These are phyloP conservation scores for Arabidopsis lyrata DNA, from an alignment of 441 rosid genomes.

Conservation along the genomic window DNA sequence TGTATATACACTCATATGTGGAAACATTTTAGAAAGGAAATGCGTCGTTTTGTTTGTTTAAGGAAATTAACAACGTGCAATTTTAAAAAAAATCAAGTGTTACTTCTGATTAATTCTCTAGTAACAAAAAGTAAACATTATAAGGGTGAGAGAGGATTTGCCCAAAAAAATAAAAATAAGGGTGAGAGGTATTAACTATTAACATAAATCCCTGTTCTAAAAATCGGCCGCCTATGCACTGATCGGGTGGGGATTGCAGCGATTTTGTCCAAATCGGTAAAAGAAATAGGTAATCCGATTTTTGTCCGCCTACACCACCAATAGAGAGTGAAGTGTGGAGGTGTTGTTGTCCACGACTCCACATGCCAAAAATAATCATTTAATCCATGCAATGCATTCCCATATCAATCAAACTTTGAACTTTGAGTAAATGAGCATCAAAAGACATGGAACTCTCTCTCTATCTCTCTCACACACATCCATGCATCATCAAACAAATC, in stretches of 20 bases:
- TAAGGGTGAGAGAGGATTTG: background rate
- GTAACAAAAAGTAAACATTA: background rate
- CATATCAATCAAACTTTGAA: slow-evolving; percentile 4
- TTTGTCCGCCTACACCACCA: no score
- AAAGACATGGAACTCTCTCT: background rate
- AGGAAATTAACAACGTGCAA: background rate
- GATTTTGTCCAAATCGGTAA: no score
- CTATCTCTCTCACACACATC: no score
- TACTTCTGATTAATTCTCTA: background rate
- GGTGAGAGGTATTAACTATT: no score
- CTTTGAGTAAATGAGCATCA: slow-evolving; percentile 22
- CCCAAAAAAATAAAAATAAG: no score
- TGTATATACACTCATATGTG: slow-evolving; percentile 2
- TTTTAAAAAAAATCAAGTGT: background rate
- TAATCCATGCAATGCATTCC: slow-evolving; percentile 27
- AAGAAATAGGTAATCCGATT: no score
- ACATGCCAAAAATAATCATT: slow-evolving; percentile 27
- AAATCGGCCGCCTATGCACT: no score
- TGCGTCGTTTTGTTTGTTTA: slow-evolving; percentile 10
- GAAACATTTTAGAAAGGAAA: slow-evolving; percentile 5
- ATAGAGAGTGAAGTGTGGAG: slow-evolving; percentile 1
- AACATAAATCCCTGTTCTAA: no score
- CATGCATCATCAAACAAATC: no score
- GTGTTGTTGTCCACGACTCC: slow-evolving; percentile 8
- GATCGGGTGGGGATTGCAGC: no score